phyloP scores from a whole-genome alignment of 345 rosid genomes.

The Sisymbrium altissimum region DNA sequence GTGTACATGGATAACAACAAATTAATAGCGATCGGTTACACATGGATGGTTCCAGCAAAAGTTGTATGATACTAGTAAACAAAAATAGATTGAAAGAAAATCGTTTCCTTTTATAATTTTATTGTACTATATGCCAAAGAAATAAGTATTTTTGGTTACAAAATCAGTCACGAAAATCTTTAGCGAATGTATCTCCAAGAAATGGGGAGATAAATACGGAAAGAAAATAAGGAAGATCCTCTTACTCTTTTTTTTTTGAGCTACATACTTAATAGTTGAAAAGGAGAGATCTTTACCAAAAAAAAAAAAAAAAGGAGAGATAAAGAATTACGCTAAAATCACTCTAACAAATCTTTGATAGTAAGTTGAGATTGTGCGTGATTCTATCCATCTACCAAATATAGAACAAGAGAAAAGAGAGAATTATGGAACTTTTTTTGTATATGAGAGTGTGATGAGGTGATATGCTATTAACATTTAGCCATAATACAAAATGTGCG shows the following conservation, averaged over 20 bases:
- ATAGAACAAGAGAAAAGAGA: constrained; percentile 6
- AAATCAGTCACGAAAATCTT: neutral
- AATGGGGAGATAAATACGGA: constrained; percentile 6
- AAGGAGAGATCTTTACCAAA: too few species aligned
- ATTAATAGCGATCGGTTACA: neutral
- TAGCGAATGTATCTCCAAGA: neutral
- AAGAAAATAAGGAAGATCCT: neutral
- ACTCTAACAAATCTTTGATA: neutral
- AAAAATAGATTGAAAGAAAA: too few species aligned
- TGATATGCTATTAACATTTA: neutral
- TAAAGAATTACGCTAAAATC: neutral
- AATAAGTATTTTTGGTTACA: too few species aligned
- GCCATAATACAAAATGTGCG: constrained; percentile 14
- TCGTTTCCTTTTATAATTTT: too few species aligned
- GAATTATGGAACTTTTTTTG: neutral
- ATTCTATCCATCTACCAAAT: constrained; percentile 8
- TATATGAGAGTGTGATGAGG: constrained; percentile 1
- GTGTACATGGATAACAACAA: neutral
- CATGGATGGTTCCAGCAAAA: neutral
- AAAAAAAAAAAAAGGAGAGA: too few species aligned
- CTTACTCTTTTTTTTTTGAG: neutral
- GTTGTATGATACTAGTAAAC: neutral
- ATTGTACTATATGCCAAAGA: neutral
- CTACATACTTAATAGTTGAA: neutral
- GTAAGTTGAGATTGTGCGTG: constrained; percentile 14